Conservation (phyloP, 768 basidiomycete genomes). For the Tylopilus vinaceipallidus region DNA sequence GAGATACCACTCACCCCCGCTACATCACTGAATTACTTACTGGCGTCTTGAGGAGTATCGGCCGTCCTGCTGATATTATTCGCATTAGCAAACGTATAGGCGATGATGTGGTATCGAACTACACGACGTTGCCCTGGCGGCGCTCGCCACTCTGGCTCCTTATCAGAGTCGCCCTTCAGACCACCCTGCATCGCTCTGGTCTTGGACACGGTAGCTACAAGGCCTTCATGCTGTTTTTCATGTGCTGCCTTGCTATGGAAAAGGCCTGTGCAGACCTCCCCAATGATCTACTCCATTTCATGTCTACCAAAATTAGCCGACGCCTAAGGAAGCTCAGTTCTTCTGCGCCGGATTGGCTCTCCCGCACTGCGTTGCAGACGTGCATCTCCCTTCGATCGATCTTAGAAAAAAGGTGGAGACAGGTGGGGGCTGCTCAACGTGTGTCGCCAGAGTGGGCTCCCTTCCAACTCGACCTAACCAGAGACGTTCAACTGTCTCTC, state of each 20-base stretch:
- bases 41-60: conserved; percentile 43
- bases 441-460: conserved; percentile 32
- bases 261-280: not conserved
- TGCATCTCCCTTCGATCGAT: conserved; percentile 14
- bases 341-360: conserved; percentile 17
- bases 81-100: conserved; percentile 42
- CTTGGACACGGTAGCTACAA: conserved; percentile 27
- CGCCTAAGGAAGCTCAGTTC: conserved; percentile 38
- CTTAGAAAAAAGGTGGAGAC: conserved; percentile 37
- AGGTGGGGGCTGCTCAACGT: conserved; percentile 28
- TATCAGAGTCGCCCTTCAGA: conserved; percentile 46
- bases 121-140: conserved; percentile 44
- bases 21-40: conserved; percentile 50
- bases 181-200: conserved; percentile 24
- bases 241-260: conserved; percentile 15
- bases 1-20: conserved; percentile 43
- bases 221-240: conserved; percentile 33
- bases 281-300: conserved; percentile 37
- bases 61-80: conserved; percentile 27
- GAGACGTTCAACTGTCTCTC: conserved; percentile 37
- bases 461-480: conserved; percentile 22
- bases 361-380: not conserved
- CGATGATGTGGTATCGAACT: conserved; percentile 46
- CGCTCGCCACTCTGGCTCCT: conserved; percentile 51
- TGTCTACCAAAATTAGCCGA: conserved; percentile 37